These are phyloP conservation scores for Microthlaspi erraticum DNA, from an alignment of 345 rosid species.

Conservation along the genomic window DNA sequence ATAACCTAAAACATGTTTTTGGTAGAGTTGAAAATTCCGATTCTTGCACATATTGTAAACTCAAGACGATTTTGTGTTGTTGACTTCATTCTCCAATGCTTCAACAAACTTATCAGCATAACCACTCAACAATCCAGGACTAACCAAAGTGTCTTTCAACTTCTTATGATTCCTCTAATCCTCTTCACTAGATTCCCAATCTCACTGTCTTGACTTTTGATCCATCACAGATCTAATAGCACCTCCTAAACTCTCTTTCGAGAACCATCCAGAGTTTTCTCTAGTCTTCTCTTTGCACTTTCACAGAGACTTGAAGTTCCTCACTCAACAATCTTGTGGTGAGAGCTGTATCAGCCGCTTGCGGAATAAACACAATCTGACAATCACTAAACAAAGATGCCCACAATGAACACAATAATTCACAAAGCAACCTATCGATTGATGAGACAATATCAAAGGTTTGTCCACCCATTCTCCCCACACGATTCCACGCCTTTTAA, in stretches of 20 bases:
- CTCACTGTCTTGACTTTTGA: slow-evolving; percentile 41
- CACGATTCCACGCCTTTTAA: slow-evolving; percentile 40
- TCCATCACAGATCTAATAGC: slow-evolving; percentile 41
- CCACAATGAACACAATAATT: slow-evolving; percentile 50
- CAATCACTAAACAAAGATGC: slow-evolving; percentile 44
- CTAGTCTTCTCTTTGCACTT: slow-evolving; percentile 43
- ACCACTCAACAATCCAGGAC: slow-evolving; percentile 19
- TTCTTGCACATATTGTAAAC: no score
- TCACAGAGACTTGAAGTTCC: slow-evolving; percentile 49
- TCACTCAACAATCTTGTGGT: slow-evolving; percentile 43
- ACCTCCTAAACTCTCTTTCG: slow-evolving; percentile 37
- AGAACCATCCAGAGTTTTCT: no score
- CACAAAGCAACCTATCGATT: slow-evolving; percentile 48
- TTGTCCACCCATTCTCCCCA: slow-evolving; percentile 46
- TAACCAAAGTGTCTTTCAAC: slow-evolving; percentile 29
- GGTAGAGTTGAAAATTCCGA: no score
- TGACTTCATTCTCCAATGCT: slow-evolving; percentile 11
- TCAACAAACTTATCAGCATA: slow-evolving; percentile 23
- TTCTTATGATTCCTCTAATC: slow-evolving; percentile 36
- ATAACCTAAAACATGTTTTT: no score
- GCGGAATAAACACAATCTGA: slow-evolving; percentile 46
- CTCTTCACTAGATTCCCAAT: slow-evolving; percentile 17
- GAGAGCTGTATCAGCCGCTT: slow-evolving; percentile 47
- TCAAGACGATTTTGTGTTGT: background rate
- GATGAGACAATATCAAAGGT: slow-evolving; percentile 37